Percentiles rank a stretch among this genome's conserved stretches.
Conservation (phyloP, 169 alveolate genomes). For the Neospora caninum region DNA sequence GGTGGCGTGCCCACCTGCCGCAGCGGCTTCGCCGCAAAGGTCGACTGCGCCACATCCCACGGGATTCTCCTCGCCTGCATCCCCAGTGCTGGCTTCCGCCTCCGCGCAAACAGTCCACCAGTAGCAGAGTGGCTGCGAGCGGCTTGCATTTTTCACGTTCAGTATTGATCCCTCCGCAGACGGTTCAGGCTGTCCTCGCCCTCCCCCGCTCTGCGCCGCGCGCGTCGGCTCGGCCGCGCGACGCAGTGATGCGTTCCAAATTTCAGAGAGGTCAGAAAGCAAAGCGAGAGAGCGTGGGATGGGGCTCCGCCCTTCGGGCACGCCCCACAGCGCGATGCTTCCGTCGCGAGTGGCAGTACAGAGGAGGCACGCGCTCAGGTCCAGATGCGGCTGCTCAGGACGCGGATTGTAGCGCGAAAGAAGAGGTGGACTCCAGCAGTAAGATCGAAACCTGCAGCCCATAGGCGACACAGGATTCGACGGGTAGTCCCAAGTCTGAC, state of each 20-base stretch:
- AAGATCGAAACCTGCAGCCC: not conserved
- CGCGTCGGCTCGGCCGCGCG: not conserved
- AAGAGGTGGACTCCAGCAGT: not conserved
- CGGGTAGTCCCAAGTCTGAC: not conserved
- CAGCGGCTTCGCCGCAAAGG: too few species aligned
- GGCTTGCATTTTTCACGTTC: not conserved
- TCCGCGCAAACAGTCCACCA: not conserved
- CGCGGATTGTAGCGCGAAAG: not conserved
- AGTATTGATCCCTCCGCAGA: not conserved
- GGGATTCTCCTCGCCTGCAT: too few species aligned
- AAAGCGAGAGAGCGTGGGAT: not conserved
- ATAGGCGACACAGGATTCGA: not conserved
- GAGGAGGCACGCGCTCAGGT: not conserved
- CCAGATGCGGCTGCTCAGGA: not conserved
- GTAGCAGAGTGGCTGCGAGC: not conserved
- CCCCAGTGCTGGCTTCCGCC: too few species aligned
- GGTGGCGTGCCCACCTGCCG: too few species aligned
- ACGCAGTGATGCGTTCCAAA: not conserved
- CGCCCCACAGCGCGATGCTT: not conserved
- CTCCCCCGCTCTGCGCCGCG: not conserved
- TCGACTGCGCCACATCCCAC: too few species aligned
- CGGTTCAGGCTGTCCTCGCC: too few species aligned
- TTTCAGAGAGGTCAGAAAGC: not conserved
- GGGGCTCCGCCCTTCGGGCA: not conserved
- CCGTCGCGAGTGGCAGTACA: constrained; percentile 1